Base-by-base conservation (phyloP, 768 basidiomycete species). In the Russula lepida region DNA sequence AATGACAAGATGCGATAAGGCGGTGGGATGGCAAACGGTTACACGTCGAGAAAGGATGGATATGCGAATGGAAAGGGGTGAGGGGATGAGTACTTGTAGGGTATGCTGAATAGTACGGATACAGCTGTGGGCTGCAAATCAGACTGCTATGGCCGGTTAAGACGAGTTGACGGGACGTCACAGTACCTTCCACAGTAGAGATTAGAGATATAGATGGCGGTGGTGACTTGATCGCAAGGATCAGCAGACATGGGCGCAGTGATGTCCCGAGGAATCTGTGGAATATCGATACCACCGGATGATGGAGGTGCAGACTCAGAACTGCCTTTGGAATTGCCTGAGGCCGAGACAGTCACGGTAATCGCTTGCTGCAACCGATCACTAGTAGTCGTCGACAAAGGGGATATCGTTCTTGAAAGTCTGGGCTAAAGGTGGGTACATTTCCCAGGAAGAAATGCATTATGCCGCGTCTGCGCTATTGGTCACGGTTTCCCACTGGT, bases 181-280 rank as follows among this genome's bases (percentile, higher is more conserved):
- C 35, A 15, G 35, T 66, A 78, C 81, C 79, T 80, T 62, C 71
- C 70, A 66, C 82, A 82, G 66, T 82, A 80, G 32, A 82, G 73
- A 63, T 81, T 81, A n/a, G 74, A 73, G 49, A 81, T 68, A 46
- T 74, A 65, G 55, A 78, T 51, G 6, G 68, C 70, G 23, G 76
- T 72, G 46, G 64, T 65, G 41, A 66, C 63, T 37, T 15, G 35
- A 15, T 37, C 35, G 35, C 35, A 5, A n/a, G 41, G 9, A 43
- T 43, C 9, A n/a, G 41, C 9, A 43, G 41, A 21, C 11, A 43
- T 21, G n/a, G 11, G 8, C n/a, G n/a, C 46, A 25, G 46, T 65
- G 41, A 66, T 63, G 33, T 7, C 25, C 17, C 15, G 21, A n/a
- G 41, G 9, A 43, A 21, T n/a, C 19, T 3, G 9, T 43, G 41